Base-by-base conservation (phyloP, 371 early-diverging fungal genomes). In the Mucor lusitanicus region DNA sequence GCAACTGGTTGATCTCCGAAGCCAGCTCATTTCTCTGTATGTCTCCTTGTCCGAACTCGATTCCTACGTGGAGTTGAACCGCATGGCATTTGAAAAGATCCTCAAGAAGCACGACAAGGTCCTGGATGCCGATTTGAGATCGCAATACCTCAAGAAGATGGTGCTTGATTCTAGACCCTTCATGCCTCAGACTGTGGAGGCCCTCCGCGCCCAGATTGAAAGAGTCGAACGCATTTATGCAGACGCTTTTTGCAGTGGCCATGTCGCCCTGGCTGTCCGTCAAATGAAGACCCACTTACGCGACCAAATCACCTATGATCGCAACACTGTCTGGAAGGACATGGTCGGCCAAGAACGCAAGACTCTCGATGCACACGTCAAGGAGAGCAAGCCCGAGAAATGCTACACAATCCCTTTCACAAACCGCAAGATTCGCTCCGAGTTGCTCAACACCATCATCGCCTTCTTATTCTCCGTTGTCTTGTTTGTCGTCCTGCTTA, bases 21-120 rank as follows among this genome's bases (percentile, higher is more conserved):
- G 85, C n/a, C 82, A 75, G 21, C 61, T 76, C 25, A 80, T 88
- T 63, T 86, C 90, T 58, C 76, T 93, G 56, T 95, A 90, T 70
- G 90, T 95, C 37, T 80, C 87, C 58, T 78, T 97, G 3, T 89
- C 89, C 33, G 96, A 96, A 67, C 86, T 98, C 11, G 89, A 93
- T 55, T 89, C 95, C 27, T 99, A 91, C 71, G 90, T 91, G 25
- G 90, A 94, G 61, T 84, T 98, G 53, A 99, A 99, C 85, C 83
- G 88, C 54, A 96, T 92, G 1, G 98, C 97, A 5, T 98, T 99
- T 77, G 84, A 90, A 73, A 99, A 97, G 80, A 94, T 98, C 70
- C 80, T 99, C n/a, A 98, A 97, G 76, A 97, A 99, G 79, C 94
- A 92, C 71, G 99, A 99, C 83, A 99, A 97, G 79, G 92, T 93